These are phyloP conservation scores for Fusarium hainanense DNA, from an alignment of 2,329 filamentous ascomycete species.

Conservation along the genomic window DNA sequence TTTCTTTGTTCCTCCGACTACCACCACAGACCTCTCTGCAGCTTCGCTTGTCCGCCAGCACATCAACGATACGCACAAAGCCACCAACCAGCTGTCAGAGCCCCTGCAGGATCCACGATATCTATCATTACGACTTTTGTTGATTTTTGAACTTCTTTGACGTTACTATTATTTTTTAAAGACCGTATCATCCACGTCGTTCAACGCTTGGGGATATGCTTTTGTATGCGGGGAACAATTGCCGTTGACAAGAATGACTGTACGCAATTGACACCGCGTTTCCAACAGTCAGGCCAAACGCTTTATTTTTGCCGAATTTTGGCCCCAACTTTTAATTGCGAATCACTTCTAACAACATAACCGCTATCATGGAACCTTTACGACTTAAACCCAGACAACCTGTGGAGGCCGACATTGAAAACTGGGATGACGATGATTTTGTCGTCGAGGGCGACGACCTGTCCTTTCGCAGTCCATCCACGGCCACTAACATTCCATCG, in stretches of 20 bases:
- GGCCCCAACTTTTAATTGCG: conserved; percentile 22
- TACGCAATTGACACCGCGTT: conserved; percentile 45
- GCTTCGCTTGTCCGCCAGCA: conserved; percentile 31
- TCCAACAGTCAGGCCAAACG: conserved; percentile 34
- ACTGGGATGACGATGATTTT: conserved; percentile 83
- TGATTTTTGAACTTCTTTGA: conserved; percentile 19
- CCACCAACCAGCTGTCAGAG: conserved; percentile 17
- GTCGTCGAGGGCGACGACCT: conserved; percentile 76
- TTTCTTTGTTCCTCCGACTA: conserved; percentile 25
- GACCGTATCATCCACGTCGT: conserved; percentile 19
- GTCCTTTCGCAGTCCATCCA: conserved; percentile 65
- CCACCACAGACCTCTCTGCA: conserved; percentile 16
- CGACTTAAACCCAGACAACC: conserved; percentile 64
- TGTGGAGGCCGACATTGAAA: conserved; percentile 73
- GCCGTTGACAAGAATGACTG: conserved; percentile 46
- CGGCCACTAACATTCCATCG: conserved; percentile 55
- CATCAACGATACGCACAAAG: conserved; percentile 21
- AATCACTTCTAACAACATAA: conserved; percentile 19
- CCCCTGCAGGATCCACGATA: conserved; percentile 17
- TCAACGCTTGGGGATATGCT: conserved; percentile 40
- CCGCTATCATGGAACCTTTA: conserved; percentile 63
- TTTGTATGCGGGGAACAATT: conserved; percentile 40
- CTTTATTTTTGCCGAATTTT: conserved; percentile 19
- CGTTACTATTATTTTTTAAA: background rate
- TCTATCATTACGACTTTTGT: conserved; percentile 10